Percentiles rank a stretch among this genome's conserved stretches.
phyloP scores from a whole-genome alignment of 345 rosid genomes.

The Psidium friedrichsthalianum region DNA sequence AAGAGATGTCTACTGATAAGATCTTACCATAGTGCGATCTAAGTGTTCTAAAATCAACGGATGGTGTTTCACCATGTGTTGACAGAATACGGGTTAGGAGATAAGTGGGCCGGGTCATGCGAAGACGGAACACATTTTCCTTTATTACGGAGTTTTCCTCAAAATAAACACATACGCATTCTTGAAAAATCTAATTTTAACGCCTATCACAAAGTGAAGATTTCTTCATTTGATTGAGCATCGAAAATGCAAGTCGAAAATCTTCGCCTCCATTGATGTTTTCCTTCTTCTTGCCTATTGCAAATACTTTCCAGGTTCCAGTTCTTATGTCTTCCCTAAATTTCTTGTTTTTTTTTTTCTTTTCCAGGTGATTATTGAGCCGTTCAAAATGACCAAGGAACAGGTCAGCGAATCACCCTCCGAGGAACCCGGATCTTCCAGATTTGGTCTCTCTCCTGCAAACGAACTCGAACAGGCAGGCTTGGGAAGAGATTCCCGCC shows the following conservation, averaged over 20 bases:
- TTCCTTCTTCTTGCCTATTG: not conserved
- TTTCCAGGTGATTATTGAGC: not conserved
- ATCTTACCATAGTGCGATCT: not conserved
- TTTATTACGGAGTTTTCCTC: not conserved
- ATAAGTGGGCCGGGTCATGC: not conserved
- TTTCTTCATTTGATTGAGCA: not conserved
- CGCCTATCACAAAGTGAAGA: not conserved
- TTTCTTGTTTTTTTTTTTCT: not conserved
- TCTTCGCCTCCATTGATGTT: not conserved
- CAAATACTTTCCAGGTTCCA: not conserved
- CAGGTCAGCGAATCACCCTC: not conserved
- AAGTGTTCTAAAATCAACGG: not conserved
- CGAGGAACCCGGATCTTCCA: not conserved
- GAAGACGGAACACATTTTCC: not conserved
- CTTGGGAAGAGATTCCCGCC: not conserved
- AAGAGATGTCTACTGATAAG: not conserved
- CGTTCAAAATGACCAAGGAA: not conserved
- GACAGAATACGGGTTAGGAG: not conserved
- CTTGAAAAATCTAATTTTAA: not conserved
- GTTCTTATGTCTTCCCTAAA: not conserved
- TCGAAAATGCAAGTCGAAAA: too few relatives aligned
- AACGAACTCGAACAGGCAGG: not conserved
- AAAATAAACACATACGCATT: not conserved
- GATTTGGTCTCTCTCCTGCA: not conserved
- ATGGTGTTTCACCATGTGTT: not conserved